These are phyloP conservation scores for Aspergillus egyptiacus DNA, from an alignment of 495 filamentous ascomycete species.

Conservation along the genomic window DNA sequence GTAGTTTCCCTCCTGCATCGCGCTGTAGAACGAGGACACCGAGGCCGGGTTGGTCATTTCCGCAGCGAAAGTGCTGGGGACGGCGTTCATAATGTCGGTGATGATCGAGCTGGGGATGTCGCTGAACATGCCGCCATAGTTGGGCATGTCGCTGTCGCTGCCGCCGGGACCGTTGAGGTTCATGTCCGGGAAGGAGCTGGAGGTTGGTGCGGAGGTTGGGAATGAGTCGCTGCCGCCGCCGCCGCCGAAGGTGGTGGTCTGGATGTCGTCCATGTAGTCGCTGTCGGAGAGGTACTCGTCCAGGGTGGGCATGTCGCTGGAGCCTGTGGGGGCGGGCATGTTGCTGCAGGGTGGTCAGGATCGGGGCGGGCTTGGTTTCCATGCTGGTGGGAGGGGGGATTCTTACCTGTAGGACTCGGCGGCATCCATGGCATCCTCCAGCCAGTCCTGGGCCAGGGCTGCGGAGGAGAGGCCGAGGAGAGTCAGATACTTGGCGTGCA, in stretches of 20 bases:
- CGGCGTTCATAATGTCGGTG: neutral
- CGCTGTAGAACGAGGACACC: neutral
- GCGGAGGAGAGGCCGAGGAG: neutral
- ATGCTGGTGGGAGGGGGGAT: neutral
- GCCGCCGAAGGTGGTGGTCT: neutral
- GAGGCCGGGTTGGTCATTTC: neutral
- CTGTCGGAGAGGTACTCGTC: neutral
- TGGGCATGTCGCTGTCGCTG: neutral
- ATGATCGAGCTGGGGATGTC: constrained; percentile 2
- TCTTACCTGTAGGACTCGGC: neutral
- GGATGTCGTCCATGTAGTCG: neutral
- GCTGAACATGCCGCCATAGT: neutral
- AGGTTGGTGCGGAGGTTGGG: neutral
- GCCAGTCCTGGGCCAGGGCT: constrained; percentile 2
- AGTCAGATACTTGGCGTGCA: neutral
- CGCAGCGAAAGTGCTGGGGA: neutral
- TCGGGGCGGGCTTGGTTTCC: neutral
- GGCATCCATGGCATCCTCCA: neutral
- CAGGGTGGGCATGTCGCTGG: neutral
- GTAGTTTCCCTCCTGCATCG: neutral
- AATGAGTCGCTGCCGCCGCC: neutral
- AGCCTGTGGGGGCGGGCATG: neutral
- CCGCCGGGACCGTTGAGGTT: neutral
- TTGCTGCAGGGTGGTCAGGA: neutral
- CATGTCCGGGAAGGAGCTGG: neutral